Evolutionary conservation across 2,329 filamentous ascomycete species (phyloP).

Genomic region (Byssothecium circinans): DNA sequence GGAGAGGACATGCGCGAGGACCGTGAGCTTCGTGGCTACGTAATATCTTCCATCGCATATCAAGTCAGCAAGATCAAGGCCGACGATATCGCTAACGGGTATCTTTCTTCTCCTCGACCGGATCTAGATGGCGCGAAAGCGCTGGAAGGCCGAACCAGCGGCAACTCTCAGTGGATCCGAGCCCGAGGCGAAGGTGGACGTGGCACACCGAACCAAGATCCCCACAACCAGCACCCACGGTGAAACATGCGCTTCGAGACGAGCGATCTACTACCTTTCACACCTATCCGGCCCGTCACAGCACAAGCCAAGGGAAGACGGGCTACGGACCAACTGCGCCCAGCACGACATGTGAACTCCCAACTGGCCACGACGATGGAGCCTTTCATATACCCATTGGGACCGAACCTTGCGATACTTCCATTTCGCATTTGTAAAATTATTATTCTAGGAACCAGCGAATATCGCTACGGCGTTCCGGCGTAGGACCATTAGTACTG

Average conservation of each 20-base stretch:
- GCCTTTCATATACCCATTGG: constrained; percentile 12
- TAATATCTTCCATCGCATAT: constrained; percentile 72
- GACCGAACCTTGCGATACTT: constrained; percentile 13
- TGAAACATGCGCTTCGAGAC: constrained; percentile 22
- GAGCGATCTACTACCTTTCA: constrained; percentile 8
- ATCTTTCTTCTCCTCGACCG: constrained; percentile 23
- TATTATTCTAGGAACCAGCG: constrained; percentile 30
- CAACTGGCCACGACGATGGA: constrained; percentile 15
- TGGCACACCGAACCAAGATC: constrained; percentile 40
- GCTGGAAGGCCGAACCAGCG: constrained; percentile 48
- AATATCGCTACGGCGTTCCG: constrained; percentile 36
- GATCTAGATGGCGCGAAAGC: constrained; percentile 53
- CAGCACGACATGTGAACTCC: constrained; percentile 8
- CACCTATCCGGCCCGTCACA: constrained; percentile 11
- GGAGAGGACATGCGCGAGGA: constrained; percentile 79
- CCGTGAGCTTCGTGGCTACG: constrained; percentile 71
- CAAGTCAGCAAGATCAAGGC: constrained; percentile 70
- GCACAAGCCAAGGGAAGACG: neutral
- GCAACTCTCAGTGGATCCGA: constrained; percentile 42
- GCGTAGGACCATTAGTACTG: constrained; percentile 8
- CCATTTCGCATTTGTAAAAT: constrained; percentile 36
- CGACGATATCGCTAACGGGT: constrained; percentile 45
- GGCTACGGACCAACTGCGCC: constrained; percentile 11
- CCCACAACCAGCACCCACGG: constrained; percentile 41
- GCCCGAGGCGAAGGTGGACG: constrained; percentile 41